Evolutionary conservation across 495 filamentous ascomycete genomes (phyloP).

Genomic region (Tuber melanosporum): DNA sequence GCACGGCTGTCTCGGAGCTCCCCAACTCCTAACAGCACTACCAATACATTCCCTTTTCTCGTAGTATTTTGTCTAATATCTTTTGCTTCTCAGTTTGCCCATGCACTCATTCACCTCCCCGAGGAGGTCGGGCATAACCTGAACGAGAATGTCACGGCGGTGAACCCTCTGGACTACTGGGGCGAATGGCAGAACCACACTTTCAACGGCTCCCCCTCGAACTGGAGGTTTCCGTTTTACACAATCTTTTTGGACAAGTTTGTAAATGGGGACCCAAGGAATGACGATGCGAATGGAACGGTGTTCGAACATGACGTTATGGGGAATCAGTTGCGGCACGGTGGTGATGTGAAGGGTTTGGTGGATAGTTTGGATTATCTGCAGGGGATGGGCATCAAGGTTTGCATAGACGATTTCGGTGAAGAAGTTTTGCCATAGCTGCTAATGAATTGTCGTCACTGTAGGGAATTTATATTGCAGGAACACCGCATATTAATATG

Average conservation of each 20-base stretch:
- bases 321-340: slow-evolving; percentile 67
- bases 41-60: not conserved
- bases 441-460: slow-evolving; percentile 15
- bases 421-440: slow-evolving; percentile 1
- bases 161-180: slow-evolving; percentile 56
- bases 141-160: slow-evolving; percentile 57
- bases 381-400: slow-evolving; percentile 69
- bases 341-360: slow-evolving; percentile 61
- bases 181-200: slow-evolving; percentile 54
- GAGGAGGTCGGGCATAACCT: slow-evolving; percentile 54
- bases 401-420: slow-evolving; percentile 26
- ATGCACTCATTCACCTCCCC: slow-evolving; percentile 47
- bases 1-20: not conserved
- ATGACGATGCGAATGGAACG: slow-evolving; percentile 65
- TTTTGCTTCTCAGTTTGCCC: not conserved
- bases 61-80: not conserved
- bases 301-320: slow-evolving; percentile 62
- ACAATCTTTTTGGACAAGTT: slow-evolving; percentile 64
- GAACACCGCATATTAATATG: slow-evolving; percentile 61
- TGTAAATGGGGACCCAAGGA: slow-evolving; percentile 65
- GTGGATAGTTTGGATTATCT: slow-evolving; percentile 65
- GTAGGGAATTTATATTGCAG: slow-evolving; percentile 63
- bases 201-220: slow-evolving; percentile 55
- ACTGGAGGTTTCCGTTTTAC: slow-evolving; percentile 69
- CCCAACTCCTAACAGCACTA: not conserved